Base-by-base conservation (phyloP, 352 stramenopile species). In the Phytophthora pluvialis region DNA sequence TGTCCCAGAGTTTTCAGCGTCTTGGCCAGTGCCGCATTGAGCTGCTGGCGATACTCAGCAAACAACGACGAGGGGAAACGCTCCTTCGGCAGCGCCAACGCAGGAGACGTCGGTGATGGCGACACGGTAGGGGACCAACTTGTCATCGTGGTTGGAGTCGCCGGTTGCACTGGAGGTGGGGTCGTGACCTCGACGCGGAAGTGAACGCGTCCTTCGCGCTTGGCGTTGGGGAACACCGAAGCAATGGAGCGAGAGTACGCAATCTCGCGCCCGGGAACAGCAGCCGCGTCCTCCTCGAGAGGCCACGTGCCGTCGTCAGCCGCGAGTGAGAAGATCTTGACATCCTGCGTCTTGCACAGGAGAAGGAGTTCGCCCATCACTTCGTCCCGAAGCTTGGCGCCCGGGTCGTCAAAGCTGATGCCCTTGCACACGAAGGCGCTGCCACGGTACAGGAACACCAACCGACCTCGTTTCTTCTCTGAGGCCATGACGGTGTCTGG, bases 191-290 rank as follows among this genome's bases (percentile, higher is more conserved):
- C 48, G 31, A 55, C 48, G 18, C 48, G 48, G 48, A 55, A 55
- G 48, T 55, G 48, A 21, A 55, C 48, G 12, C 32, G 48, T 13
- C 48, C 48, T 16, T 55, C 48, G 18, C 48, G 13, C n/a, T 55
- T 43, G 32, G 32, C 31, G 32, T 44, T 44, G 32, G 48, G 48
- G 13, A 55, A 55, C 12, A 55, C 16, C 6, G 32, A 55, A 11
- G 32, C 31, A 18, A 55, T 55, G 25, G 48, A 55, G 32, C 32
- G 48, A 4, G 48, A 44, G n/a, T n/a, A n/a, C n/a, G n/a, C n/a
- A n/a, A n/a, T n/a, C n/a, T n/a, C n/a, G n/a, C n/a, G n/a, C n/a
- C n/a, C n/a, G n/a, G n/a, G 48, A 44, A 15, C 48, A 33, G 31
- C 32, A 33, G 16, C 48, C n/a, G n/a, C n/a, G n/a, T n/a, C n/a